Evolutionary conservation across 2,329 filamentous ascomycete genomes (phyloP).

Genomic region (Paraphoma chrysanthemicola): DNA sequence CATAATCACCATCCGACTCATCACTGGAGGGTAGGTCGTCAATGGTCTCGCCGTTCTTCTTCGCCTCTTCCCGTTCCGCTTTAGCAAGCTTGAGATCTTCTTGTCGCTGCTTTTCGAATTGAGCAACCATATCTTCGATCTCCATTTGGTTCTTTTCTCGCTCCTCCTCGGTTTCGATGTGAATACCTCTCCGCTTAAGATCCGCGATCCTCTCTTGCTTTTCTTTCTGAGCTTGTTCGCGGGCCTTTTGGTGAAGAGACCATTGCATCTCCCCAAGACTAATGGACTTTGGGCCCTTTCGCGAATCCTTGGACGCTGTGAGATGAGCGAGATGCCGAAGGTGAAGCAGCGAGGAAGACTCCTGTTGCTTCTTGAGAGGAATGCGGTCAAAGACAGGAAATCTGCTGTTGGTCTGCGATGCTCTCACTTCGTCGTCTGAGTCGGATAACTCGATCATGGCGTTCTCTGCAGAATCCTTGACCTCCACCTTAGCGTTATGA

Average conservation of each 20-base stretch:
- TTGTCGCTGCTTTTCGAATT: conserved; percentile 78
- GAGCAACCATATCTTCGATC: conserved; percentile 76
- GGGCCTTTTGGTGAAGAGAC: conserved; percentile 72
- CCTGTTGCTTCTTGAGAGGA: conserved; percentile 68
- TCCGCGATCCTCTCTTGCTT: conserved; percentile 78
- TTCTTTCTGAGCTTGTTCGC: conserved; percentile 79
- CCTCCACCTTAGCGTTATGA: conserved; percentile 18
- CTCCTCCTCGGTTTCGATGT: conserved; percentile 86
- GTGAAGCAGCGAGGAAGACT: conserved; percentile 68
- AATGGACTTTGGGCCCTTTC: conserved; percentile 62
- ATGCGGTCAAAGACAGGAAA: conserved; percentile 71
- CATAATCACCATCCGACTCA: conserved; percentile 63
- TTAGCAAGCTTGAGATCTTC: conserved; percentile 82
- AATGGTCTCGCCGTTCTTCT: conserved; percentile 61
- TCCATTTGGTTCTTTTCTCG: conserved; percentile 80
- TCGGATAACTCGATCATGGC: conserved; percentile 52
- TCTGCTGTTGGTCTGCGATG: conserved; percentile 54
- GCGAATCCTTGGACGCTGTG: conserved; percentile 60
- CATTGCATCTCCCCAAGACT: conserved; percentile 73
- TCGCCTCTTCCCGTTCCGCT: conserved; percentile 76
- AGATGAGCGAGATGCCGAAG: conserved; percentile 79
- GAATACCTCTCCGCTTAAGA: conserved; percentile 79
- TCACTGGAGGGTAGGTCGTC: conserved; percentile 57
- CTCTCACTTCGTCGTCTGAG: conserved; percentile 70
- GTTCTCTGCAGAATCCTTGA: conserved; percentile 4